Base-by-base conservation (phyloP, 2,329 filamentous ascomycete species). In the Arthrobotrys sphaeroides region DNA sequence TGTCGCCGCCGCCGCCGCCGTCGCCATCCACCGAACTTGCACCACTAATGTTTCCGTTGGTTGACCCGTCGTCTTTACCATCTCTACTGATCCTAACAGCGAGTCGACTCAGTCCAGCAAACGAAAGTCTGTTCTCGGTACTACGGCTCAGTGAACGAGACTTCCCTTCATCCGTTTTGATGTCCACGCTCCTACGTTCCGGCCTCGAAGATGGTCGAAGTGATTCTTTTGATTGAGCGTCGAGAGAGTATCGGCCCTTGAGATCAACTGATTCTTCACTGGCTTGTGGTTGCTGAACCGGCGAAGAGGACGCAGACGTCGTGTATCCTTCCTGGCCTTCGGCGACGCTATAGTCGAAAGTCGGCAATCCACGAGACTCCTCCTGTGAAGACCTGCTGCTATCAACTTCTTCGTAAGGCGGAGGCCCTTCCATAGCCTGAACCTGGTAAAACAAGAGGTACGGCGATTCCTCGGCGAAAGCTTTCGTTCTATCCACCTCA, bases 391-490 rank as follows among this genome's bases (percentile, higher is more conserved):
- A 76, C 28, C 73, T 65, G 5, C 47, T 51, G 26, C 66, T 76
- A 47, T 76, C 73, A 51, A 69, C 62, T 9, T 76, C 73, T 43
- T 76, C 64, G 31, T 69, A 69, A 4, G 65, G 64, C 5, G 73
- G 64, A 1, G 64, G 65, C 9, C 73, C 91, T 28, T 92, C 88
- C 80, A 96, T 93, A 0, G 94, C 94, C 28, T 96, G 88, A 42
- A 98, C 92, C 82, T 97, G 94, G 80, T 97, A 99, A 82, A 98
- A 98, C 0, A 99, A 85, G 5, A 98, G 87, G 81, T 98, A 98
- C 0, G 95, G 94, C 82, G 93, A 96, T 82, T 97, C 94, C n/a
- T 90, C 87, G 78, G 88, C 90, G 57, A 98, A 84, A 0, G 92
- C 90, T 78, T 90, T 84, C 76, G 91, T 90, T 77, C 97, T 90